Evolutionary conservation across 108 stramenopile genomes (phyloP), one percentile per base, ranked within the genome.

Genomic region (Skeletonema costatum): DNA sequence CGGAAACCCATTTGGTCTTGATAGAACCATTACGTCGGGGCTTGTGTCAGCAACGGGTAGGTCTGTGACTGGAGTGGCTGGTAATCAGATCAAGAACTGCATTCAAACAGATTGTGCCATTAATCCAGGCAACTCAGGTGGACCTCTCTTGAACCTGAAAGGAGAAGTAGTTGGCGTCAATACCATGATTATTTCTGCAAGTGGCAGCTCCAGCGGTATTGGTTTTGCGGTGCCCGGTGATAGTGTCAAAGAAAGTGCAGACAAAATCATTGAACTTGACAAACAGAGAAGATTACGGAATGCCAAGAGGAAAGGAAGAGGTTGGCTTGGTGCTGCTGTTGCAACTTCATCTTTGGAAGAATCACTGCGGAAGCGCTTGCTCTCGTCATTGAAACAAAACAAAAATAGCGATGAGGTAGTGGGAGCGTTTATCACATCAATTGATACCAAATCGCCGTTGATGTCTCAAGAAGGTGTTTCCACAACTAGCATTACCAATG

Each of bases 201-300:
- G 85, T 10, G 96, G 93, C 14, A 88, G 87, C 30, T 87, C 77
- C 58, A 86, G 87, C 0, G 86, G 90, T 2, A 92, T 97, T 64
- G 96, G 96, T 13, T 96, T 96, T 70, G 90, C 92, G 16, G 94
- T 96, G 60, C 95, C 95, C 8, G 90, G 93, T 7, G 93, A 94
- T 73, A 93, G 92, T 12, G 84, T 93, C 38, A 56, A 56, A 70
- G 84, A 78, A 29, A 65, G 39, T 30, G 68, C 79, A 10, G 56
- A 64, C 19, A 39, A 62, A 6, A 80, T 80, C 32, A 41, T 85
- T 17, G 79, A 80, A 13, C 32, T 39, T 32, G 68, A 80, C n/a
- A 80, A 74, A 36, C 73, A 80, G 32, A 63, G 41, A 12, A 67
- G 30, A 59, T 41, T 60, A 41, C 35, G 67, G 5, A 59, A 25